A percentile compares a stretch with the other conserved stretches of the same genome.
Conservation (phyloP, 768 basidiomycete species). For the Auricularia auricula-judae region DNA sequence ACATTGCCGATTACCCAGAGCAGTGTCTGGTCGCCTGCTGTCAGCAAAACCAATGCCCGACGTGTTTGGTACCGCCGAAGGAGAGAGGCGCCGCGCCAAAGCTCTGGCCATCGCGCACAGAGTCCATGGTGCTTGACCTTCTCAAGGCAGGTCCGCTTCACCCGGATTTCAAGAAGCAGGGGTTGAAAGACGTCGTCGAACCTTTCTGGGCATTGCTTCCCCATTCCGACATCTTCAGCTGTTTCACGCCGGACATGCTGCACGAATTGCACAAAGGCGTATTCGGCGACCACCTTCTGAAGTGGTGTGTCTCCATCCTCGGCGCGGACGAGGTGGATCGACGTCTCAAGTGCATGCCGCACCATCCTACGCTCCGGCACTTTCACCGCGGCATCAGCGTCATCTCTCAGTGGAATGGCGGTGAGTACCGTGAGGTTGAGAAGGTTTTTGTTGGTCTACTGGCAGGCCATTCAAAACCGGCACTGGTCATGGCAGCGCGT, state of each 20-base stretch:
- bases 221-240: conserved; percentile 26
- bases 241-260: conserved; percentile 30
- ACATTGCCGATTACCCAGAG: conserved; percentile 17
- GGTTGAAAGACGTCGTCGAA: background rate
- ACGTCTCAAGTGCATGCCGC: conserved; percentile 10
- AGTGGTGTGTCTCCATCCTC: conserved; percentile 19
- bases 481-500: conserved; percentile 13
- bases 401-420: conserved; percentile 6
- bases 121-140: background rate
- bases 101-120: background rate
- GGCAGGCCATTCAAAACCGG: conserved; percentile 11
- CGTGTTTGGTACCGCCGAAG: conserved; percentile 5
- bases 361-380: conserved; percentile 5
- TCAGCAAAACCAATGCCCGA: conserved; percentile 10
- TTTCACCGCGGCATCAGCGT: conserved; percentile 20
- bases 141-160: background rate
- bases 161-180: background rate
- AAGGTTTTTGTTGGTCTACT: conserved; percentile 19
- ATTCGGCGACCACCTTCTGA: conserved; percentile 32
- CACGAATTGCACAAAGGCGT: conserved; percentile 40
- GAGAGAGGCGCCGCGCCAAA: conserved; percentile 6
- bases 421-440: background rate
- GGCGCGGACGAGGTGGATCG: conserved; percentile 11
- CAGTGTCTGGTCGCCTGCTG: conserved; percentile 13
- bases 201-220: conserved; percentile 35